Evolutionary conservation across 176 grass and related monocot species (phyloP).

Genomic region (Hsuehochloa calcarea): DNA sequence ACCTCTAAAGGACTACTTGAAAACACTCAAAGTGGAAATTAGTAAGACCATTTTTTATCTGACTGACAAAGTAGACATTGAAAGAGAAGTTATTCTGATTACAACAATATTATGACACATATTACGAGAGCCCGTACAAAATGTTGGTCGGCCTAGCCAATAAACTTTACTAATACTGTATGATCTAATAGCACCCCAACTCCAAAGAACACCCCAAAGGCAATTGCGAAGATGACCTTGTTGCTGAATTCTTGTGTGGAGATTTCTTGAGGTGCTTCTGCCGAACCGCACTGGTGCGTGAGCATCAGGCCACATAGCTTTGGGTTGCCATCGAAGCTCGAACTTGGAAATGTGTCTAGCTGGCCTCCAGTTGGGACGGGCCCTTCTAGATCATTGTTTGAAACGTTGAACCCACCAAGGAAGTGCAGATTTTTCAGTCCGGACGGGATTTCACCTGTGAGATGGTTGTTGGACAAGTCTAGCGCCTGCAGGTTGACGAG

Average conservation of each 20-base stretch:
- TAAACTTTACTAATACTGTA: neutral
- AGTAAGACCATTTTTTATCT: too few relatives aligned
- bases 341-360: neutral
- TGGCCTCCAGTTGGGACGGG: conserved; percentile 2
- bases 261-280: neutral
- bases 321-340: neutral
- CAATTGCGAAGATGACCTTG: neutral
- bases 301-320: conserved; percentile 28
- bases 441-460: neutral
- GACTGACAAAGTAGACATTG: too few relatives aligned
- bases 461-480: neutral
- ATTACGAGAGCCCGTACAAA: neutral
- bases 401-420: conserved; percentile 1
- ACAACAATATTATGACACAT: too few relatives aligned
- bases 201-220: neutral
- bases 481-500: neutral
- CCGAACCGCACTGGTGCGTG: neutral
- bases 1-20: too few relatives aligned
- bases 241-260: neutral
- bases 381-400: conserved; percentile 27
- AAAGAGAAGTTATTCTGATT: too few relatives aligned
- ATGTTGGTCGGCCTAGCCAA: too few relatives aligned
- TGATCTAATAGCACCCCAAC: neutral
- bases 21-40: too few relatives aligned
- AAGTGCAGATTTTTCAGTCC: neutral